phyloP scores from a whole-genome alignment of 305 asterid species.

The Ilex paraguariensis region DNA sequence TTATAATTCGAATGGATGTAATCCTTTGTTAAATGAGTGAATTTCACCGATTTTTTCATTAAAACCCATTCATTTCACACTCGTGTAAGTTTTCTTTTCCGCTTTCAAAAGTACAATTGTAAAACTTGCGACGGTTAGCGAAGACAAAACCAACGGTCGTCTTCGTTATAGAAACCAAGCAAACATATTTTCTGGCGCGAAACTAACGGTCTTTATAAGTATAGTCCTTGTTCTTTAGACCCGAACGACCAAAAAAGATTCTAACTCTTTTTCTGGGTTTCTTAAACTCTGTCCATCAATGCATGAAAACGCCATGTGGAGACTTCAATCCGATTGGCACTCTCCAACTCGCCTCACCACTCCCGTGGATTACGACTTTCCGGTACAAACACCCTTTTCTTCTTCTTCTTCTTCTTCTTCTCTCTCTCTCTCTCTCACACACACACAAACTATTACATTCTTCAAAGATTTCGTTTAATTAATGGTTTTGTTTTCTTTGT shows the following conservation, averaged over 20 bases:
- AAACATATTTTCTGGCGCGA: background rate
- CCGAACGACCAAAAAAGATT: background rate
- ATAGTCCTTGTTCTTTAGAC: background rate
- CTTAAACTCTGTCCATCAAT: slow-evolving; percentile 12
- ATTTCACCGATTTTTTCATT: too few relatives aligned
- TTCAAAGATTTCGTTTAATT: slow-evolving; percentile 6
- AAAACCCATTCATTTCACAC: too few relatives aligned
- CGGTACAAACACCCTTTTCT: slow-evolving; percentile 25
- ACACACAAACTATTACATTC: too few relatives aligned
- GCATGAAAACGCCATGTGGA: slow-evolving; percentile 33
- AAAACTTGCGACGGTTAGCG: too few relatives aligned
- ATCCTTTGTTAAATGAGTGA: too few relatives aligned
- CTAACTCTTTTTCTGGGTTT: slow-evolving; percentile 1
- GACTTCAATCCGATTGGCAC: slow-evolving; percentile 61
- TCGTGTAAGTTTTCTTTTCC: too few relatives aligned
- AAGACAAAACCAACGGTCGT: too few relatives aligned
- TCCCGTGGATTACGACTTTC: slow-evolving; percentile 60
- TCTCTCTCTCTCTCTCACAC: too few relatives aligned
- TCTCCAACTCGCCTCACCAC: slow-evolving; percentile 77
- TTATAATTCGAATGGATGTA: too few relatives aligned
- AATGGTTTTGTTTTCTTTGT: slow-evolving; percentile 5
- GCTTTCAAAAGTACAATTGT: too few relatives aligned
- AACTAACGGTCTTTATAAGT: background rate
- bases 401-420: too few relatives aligned
- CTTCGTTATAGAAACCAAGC: background rate